Evolutionary conservation across 2,329 filamentous ascomycete genomes (phyloP).

Genomic region (Cercospora beticola): DNA sequence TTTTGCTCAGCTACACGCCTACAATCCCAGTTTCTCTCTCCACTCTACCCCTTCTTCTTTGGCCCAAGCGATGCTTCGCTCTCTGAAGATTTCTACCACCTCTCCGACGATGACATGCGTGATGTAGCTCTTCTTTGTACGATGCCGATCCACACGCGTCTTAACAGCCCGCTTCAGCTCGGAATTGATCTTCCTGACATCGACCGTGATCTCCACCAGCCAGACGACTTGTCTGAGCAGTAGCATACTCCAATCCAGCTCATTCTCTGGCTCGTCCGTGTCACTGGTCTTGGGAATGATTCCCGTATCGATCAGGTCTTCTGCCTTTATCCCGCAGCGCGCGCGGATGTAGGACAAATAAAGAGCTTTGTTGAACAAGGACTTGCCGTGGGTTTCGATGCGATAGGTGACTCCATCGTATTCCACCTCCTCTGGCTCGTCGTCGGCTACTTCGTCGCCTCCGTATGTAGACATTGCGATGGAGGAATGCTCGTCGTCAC

Average conservation of each 20-base stretch:
- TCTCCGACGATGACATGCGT: not conserved
- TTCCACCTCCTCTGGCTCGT: not conserved
- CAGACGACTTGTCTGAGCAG: not conserved
- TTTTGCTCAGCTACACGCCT: not conserved
- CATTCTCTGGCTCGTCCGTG: not conserved
- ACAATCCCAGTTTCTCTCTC: not conserved
- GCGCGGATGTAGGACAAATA: not conserved
- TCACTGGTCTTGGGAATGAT: not conserved
- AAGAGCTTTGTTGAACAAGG: not conserved
- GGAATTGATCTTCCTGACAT: not conserved
- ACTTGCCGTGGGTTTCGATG: not conserved
- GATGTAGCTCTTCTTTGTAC: not conserved
- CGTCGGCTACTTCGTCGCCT: not conserved
- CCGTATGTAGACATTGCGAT: not conserved
- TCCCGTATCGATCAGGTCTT: not conserved
- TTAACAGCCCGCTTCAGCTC: not conserved
- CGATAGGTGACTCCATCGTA: not conserved
- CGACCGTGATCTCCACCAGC: not conserved
- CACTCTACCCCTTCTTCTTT: not conserved
- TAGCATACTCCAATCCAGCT: not conserved
- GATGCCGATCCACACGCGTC: not conserved
- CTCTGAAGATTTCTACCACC: not conserved
- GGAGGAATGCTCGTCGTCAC: not conserved
- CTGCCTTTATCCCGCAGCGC: not conserved
- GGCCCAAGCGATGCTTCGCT: not conserved